phyloP scores from a whole-genome alignment of 1,139 yeast species.

The Lizanozyma gosingica region DNA sequence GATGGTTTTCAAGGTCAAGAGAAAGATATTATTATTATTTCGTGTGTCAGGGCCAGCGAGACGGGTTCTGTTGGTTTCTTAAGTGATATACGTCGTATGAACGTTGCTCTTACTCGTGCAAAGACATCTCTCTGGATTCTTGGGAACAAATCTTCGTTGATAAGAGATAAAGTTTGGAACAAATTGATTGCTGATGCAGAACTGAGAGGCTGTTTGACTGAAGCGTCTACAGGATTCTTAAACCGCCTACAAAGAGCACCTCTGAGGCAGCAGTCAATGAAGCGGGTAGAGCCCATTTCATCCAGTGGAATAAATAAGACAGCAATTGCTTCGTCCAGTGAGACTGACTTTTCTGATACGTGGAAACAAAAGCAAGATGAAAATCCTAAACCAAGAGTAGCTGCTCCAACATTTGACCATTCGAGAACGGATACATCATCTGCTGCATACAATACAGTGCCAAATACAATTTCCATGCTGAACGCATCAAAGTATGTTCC shows the following conservation, averaged over 20 bases:
- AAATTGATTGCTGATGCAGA: constrained; percentile 57
- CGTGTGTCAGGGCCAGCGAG: constrained; percentile 86
- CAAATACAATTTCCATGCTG: too few species aligned
- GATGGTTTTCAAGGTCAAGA: constrained; percentile 99
- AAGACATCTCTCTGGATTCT: constrained; percentile 86
- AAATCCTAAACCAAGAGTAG: background rate
- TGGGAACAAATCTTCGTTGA: constrained; percentile 64
- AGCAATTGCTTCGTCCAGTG: background rate
- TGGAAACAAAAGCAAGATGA: background rate
- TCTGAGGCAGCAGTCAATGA: background rate
- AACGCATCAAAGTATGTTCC: too few species aligned
- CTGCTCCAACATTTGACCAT: background rate
- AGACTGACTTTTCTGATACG: background rate
- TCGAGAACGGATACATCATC: background rate
- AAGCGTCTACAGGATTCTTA: constrained; percentile 34
- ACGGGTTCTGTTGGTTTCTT: constrained; percentile 73
- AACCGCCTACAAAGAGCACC: constrained; percentile 3
- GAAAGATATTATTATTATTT: constrained; percentile 84
- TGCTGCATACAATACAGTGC: too few species aligned
- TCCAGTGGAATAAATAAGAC: background rate
- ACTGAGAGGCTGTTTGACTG: constrained; percentile 27
- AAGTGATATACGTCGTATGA: constrained; percentile 87
- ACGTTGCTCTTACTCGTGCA: constrained; percentile 93
- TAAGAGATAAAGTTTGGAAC: constrained; percentile 60
- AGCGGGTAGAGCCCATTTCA: background rate